Conservation (phyloP, 2,329 filamentous ascomycete species). For the Microdochium paspali region DNA sequence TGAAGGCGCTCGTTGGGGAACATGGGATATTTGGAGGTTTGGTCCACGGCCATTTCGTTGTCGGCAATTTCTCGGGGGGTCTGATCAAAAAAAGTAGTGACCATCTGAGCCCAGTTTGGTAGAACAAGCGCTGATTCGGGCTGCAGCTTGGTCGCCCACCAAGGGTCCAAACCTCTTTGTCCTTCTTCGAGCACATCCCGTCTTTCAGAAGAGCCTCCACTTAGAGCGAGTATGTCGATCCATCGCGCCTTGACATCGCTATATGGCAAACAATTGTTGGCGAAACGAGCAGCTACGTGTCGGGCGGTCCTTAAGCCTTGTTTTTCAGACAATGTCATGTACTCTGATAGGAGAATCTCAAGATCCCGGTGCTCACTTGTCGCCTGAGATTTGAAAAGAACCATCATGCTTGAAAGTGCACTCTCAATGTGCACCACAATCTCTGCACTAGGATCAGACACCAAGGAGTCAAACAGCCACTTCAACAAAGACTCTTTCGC, state of each 20-base stretch:
- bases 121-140: slow-evolving; percentile 24
- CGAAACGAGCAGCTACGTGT: slow-evolving; percentile 79
- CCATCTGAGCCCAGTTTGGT: slow-evolving; percentile 44
- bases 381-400: slow-evolving; percentile 26
- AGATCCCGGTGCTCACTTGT: slow-evolving; percentile 25
- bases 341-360: slow-evolving; percentile 52
- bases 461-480: slow-evolving; percentile 79
- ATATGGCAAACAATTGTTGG: slow-evolving; percentile 79
- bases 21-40: slow-evolving; percentile 19
- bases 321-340: slow-evolving; percentile 48
- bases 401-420: slow-evolving; percentile 65
- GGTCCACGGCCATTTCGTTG: slow-evolving; percentile 27
- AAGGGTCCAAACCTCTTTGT: slow-evolving; percentile 71
- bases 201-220: slow-evolving; percentile 55
- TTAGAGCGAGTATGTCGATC: slow-evolving; percentile 78
- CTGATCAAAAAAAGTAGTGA: slow-evolving; percentile 35
- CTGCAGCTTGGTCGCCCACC: slow-evolving; percentile 28
- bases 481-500: slow-evolving; percentile 46
- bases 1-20: slow-evolving; percentile 35
- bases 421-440: slow-evolving; percentile 85
- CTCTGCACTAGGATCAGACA: slow-evolving; percentile 66
- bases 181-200: slow-evolving; percentile 87
- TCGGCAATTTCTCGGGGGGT: slow-evolving; percentile 11
- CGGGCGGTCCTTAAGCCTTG: slow-evolving; percentile 63
- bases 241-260: slow-evolving; percentile 71